These are phyloP conservation scores for Phaeophleospora eucalypticola DNA, from an alignment of 2,329 filamentous ascomycete species.

Conservation along the genomic window DNA sequence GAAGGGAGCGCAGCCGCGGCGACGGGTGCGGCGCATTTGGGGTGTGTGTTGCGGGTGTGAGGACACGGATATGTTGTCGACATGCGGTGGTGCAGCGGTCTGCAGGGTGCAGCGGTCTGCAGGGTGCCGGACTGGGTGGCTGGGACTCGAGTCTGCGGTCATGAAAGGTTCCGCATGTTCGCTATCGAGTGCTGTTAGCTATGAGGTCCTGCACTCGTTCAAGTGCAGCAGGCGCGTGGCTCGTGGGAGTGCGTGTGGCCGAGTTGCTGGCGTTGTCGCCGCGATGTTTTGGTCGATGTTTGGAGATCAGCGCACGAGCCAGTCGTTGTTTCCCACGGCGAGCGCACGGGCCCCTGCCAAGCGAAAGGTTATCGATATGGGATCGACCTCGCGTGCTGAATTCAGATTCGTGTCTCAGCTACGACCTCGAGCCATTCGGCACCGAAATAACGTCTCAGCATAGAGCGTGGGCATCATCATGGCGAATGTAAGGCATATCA, in stretches of 20 bases:
- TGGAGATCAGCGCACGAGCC: not conserved
- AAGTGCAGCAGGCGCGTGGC: not conserved
- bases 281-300: slow-evolving; percentile 3
- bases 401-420: not conserved
- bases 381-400: not conserved
- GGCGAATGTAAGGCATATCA: slow-evolving; percentile 9
- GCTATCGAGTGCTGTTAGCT: not conserved
- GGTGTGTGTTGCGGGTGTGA: not conserved
- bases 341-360: not conserved
- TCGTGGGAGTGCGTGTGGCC: not conserved
- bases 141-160: slow-evolving; percentile 1
- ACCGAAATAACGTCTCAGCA: not conserved
- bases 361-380: not conserved
- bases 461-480: slow-evolving; percentile 8
- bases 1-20: not conserved
- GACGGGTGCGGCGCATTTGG: not conserved
- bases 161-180: not conserved
- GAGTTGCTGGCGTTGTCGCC: not conserved
- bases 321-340: too few relatives aligned
- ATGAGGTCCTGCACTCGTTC: not conserved
- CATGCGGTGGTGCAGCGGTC: not conserved
- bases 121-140: slow-evolving; percentile 1
- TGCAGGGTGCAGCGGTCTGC: not conserved
- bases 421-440: not conserved
- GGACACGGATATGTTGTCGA: not conserved